These are phyloP conservation scores for barrel medic (Medicago truncatula) DNA, from an alignment of 306 rosid species.

Conservation along the genomic window MtrunA17r5.0-ANR NC_053044.1:41677501-41678000, in stretches of 20 bases:
- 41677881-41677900: too few species aligned
- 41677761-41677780: background rate
- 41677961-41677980: too few species aligned
- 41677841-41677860: too few species aligned
- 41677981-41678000: too few species aligned
- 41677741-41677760: constrained; percentile 44
- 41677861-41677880: too few species aligned
- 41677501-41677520: constrained; percentile 72
- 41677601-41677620: constrained; percentile 81
- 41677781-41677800: background rate
- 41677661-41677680: constrained; percentile 38
- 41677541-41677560: constrained; percentile 84
- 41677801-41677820: background rate
- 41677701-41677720: constrained; percentile 43
- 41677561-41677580: constrained; percentile 77
- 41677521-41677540: constrained; percentile 81
- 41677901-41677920: too few species aligned
- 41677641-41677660: constrained; percentile 86
- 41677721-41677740: background rate
- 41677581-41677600: constrained; percentile 88
- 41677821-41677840: background rate
- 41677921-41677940: too few species aligned
- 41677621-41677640: constrained; percentile 64
- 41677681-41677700: constrained; percentile 41
- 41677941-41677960: too few species aligned